These are phyloP conservation scores for Scleroderma bovista DNA, from an alignment of 768 basidiomycete species.

Conservation along the genomic window DNA sequence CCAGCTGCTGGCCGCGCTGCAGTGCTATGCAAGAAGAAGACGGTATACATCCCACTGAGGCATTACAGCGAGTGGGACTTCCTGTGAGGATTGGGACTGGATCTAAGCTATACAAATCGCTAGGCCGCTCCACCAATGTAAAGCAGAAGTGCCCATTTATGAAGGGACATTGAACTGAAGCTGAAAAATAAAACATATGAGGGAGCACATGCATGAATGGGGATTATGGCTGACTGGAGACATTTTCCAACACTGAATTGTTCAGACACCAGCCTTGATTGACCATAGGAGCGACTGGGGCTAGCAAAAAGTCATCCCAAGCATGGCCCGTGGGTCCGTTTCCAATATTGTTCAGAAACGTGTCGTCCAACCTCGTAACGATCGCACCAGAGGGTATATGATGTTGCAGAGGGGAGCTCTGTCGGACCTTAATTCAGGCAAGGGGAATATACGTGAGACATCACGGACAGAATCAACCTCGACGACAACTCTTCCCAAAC, in stretches of 20 bases:
- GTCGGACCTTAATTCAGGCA: conserved; percentile 3
- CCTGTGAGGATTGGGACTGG: conserved; percentile 46
- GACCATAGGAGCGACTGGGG: conserved; percentile 2
- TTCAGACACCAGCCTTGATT: conserved; percentile 61
- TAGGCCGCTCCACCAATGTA: conserved; percentile 23
- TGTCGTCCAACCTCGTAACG: conserved; percentile 64
- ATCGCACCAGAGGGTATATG: conserved; percentile 55
- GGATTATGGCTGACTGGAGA: conserved; percentile 9
- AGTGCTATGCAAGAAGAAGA: conserved; percentile 50
- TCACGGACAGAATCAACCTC: conserved; percentile 46
- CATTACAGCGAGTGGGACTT: conserved; percentile 35
- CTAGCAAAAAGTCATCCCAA: conserved; percentile 46
- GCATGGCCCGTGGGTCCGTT: conserved; percentile 22
- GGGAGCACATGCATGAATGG: not conserved
- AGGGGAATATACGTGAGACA: not conserved
- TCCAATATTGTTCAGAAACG: conserved; percentile 30
- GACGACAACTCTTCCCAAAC: conserved; percentile 50
- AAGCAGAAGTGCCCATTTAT: conserved; percentile 38
- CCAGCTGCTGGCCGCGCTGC: conserved; percentile 41
- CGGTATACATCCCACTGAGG: conserved; percentile 32
- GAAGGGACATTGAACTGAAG: conserved; percentile 4
- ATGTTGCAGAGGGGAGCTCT: conserved; percentile 59
- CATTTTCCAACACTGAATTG: conserved; percentile 26
- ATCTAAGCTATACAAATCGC: conserved; percentile 47
- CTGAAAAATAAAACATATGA: not conserved